Evolutionary conservation across 805 yeast genomes (phyloP).

Genomic region (Kuraishia cidri): DNA sequence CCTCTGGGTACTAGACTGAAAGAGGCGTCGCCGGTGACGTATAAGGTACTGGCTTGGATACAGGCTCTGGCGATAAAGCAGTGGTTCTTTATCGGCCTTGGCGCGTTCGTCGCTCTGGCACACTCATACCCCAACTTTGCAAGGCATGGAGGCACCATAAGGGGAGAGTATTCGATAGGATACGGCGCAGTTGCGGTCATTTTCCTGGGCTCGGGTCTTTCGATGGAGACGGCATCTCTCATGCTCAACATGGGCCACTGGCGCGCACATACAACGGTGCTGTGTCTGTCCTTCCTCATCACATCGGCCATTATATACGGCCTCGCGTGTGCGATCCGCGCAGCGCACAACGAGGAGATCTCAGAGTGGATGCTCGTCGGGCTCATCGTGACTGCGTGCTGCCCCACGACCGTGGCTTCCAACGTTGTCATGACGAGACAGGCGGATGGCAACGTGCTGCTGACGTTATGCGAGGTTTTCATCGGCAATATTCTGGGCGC

Average conservation of each 20-base stretch:
- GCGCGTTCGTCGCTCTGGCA: slow-evolving; percentile 67
- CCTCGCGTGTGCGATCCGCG: slow-evolving; percentile 55
- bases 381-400: slow-evolving; percentile 70
- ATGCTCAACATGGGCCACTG: slow-evolving; percentile 60
- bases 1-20: too few species aligned
- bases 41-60: too few species aligned
- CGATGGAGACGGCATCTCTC: slow-evolving; percentile 60
- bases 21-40: too few species aligned
- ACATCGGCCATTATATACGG: slow-evolving; percentile 70
- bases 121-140: slow-evolving; percentile 78
- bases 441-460: slow-evolving; percentile 75
- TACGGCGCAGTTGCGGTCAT: slow-evolving; percentile 89
- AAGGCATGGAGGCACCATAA: slow-evolving; percentile 68
- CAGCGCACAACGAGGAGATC: slow-evolving; percentile 46
- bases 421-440: slow-evolving; percentile 87
- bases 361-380: slow-evolving; percentile 78
- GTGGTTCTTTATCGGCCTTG: slow-evolving; percentile 75
- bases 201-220: slow-evolving; percentile 67
- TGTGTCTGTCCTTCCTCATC: slow-evolving; percentile 54
- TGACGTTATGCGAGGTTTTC: slow-evolving; percentile 78
- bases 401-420: slow-evolving; percentile 89
- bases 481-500: slow-evolving; percentile 83
- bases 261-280: slow-evolving; percentile 74
- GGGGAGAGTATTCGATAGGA: slow-evolving; percentile 68
- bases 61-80: too few species aligned